A percentile compares a stretch with the other conserved stretches of the same genome.
phyloP scores from a whole-genome alignment of 345 rosid genomes.

The Lepidium aucheri region DNA sequence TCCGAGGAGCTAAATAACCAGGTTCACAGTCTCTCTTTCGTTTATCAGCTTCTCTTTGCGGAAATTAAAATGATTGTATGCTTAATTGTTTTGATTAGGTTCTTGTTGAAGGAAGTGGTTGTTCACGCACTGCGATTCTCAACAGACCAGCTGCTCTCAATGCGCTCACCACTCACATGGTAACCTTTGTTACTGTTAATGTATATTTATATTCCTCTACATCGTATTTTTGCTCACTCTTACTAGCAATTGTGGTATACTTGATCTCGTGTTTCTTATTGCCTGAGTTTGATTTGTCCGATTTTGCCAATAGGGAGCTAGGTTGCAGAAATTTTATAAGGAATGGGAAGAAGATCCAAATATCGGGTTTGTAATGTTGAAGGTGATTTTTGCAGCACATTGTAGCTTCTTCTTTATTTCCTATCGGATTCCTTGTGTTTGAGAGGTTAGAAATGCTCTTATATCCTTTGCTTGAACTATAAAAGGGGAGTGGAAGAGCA shows the following conservation, averaged over 20 bases:
- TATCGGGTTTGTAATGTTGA: constrained; percentile 68
- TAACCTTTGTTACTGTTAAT: background rate
- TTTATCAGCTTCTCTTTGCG: background rate
- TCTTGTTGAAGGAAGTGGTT: constrained; percentile 57
- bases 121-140: constrained; percentile 71
- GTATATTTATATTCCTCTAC: background rate
- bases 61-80: background rate
- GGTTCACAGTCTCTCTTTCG: constrained; percentile 21
- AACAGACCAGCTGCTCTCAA: constrained; percentile 79
- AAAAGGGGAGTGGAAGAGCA: constrained; percentile 92
- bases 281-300: background rate
- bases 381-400: constrained; percentile 35
- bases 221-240: background rate
- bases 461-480: constrained; percentile 3
- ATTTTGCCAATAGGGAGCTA: constrained; percentile 35
- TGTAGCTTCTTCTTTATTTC: background rate
- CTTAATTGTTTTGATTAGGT: constrained; percentile 33
- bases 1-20: constrained; percentile 45
- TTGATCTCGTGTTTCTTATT: background rate
- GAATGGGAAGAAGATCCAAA: constrained; percentile 84
- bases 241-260: background rate
- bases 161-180: constrained; percentile 73
- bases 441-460: background rate
- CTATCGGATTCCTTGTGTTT: background rate
- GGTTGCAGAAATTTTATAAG: constrained; percentile 56